phyloP scores from a whole-genome alignment of 2,329 filamentous ascomycete genomes.

The Hypomyces rosellus region DNA sequence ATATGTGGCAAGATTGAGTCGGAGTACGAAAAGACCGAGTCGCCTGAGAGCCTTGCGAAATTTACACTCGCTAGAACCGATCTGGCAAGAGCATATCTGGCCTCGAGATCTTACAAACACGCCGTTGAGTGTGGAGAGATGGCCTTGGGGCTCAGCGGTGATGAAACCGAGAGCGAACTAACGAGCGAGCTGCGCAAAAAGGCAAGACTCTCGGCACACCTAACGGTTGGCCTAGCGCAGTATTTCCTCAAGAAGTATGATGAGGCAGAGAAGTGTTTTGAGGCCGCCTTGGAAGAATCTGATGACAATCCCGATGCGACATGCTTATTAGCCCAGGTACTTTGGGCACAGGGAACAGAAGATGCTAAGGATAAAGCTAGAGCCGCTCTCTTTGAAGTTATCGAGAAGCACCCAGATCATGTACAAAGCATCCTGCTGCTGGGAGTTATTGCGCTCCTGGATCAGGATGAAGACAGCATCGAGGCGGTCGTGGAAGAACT shows the following conservation, averaged over 20 bases:
- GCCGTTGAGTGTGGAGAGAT: slow-evolving; percentile 77
- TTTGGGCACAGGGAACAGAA: slow-evolving; percentile 82
- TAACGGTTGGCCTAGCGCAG: slow-evolving; percentile 78
- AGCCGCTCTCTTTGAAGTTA: slow-evolving; percentile 71
- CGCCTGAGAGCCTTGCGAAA: slow-evolving; percentile 60
- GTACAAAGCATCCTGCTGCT: slow-evolving; percentile 74
- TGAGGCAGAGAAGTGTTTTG: slow-evolving; percentile 71
- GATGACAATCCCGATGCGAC: slow-evolving; percentile 72
- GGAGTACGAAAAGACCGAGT: slow-evolving; percentile 81
- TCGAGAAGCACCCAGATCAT: slow-evolving; percentile 68
- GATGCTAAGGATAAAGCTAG: slow-evolving; percentile 70
- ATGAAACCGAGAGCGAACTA: slow-evolving; percentile 62
- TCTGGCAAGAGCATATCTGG: slow-evolving; percentile 75
- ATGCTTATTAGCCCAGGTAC: slow-evolving; percentile 80
- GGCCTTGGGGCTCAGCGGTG: slow-evolving; percentile 70
- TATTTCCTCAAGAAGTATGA: slow-evolving; percentile 64
- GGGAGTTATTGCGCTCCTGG: slow-evolving; percentile 75
- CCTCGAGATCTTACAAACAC: slow-evolving; percentile 54
- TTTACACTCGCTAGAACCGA: slow-evolving; percentile 84
- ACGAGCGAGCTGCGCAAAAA: slow-evolving; percentile 58
- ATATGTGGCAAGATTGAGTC: slow-evolving; percentile 68
- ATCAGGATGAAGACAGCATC: slow-evolving; percentile 70
- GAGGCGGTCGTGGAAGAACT: slow-evolving; percentile 78
- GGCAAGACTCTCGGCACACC: slow-evolving; percentile 73
- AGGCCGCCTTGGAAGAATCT: slow-evolving; percentile 71